Evolutionary conservation across 768 basidiomycete species (phyloP).

Genomic region (Paxillus ammoniavirescens): DNA sequence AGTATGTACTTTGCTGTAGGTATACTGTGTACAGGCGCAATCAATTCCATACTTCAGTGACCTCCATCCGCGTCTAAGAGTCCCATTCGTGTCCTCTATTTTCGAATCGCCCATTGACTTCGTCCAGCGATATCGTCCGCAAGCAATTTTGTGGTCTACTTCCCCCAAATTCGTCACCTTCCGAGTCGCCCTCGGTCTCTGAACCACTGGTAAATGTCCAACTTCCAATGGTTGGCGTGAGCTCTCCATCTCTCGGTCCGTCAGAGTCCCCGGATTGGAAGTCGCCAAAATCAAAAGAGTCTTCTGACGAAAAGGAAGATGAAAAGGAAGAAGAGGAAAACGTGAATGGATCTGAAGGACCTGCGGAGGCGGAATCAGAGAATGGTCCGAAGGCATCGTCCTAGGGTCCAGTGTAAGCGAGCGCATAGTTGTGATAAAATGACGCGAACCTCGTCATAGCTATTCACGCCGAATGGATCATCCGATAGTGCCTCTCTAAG

Average conservation of each 20-base stretch:
- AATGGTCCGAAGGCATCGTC: slow-evolving; percentile 81
- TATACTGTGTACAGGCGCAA: slow-evolving; percentile 14
- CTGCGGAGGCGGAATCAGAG: slow-evolving; percentile 57
- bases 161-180: slow-evolving; percentile 30
- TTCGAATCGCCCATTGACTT: slow-evolving; percentile 22
- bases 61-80: slow-evolving; percentile 1
- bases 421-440: not conserved
- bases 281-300: slow-evolving; percentile 77
- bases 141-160: slow-evolving; percentile 15
- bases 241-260: slow-evolving; percentile 37
- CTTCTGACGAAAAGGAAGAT: slow-evolving; percentile 61
- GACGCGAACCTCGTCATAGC: slow-evolving; percentile 48
- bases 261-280: slow-evolving; percentile 54
- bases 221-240: slow-evolving; percentile 66
- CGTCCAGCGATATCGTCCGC: slow-evolving; percentile 28
- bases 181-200: slow-evolving; percentile 29
- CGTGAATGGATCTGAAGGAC: slow-evolving; percentile 53
- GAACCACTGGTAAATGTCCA: slow-evolving; percentile 62
- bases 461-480: slow-evolving; percentile 48
- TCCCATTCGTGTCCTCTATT: slow-evolving; percentile 17
- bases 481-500: slow-evolving; percentile 38
- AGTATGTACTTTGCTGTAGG: slow-evolving; percentile 3
- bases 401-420: slow-evolving; percentile 18
- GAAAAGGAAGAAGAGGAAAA: slow-evolving; percentile 42
- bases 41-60: not conserved